A percentile compares a stretch with the other conserved stretches of the same genome.
Conservation (phyloP, 2,329 filamentous ascomycete genomes). For the Chlorencoelia australis region DNA sequence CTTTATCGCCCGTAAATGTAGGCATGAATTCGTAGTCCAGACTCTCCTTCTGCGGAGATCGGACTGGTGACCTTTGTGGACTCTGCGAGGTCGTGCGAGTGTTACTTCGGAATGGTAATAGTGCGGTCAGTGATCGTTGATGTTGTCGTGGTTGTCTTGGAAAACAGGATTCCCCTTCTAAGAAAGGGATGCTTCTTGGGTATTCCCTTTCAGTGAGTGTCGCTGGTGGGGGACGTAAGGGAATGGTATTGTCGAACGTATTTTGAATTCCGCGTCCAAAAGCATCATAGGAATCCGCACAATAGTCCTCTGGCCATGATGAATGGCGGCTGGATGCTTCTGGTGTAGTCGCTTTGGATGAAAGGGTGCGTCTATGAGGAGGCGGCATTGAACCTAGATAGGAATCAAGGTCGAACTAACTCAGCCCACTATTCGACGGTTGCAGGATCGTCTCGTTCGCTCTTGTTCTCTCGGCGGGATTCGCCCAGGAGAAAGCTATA, state of each 20-base stretch:
- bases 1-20: constrained; percentile 22
- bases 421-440: too few relatives aligned
- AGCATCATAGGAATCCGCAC: constrained; percentile 13
- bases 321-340: too few relatives aligned
- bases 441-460: constrained; percentile 11
- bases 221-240: constrained; percentile 8
- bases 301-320: constrained; percentile 22
- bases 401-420: too few relatives aligned
- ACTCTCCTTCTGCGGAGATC: constrained; percentile 11
- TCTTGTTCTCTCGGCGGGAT: constrained; percentile 10
- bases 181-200: constrained; percentile 8
- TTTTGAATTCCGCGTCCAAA: constrained; percentile 5
- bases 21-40: constrained; percentile 18
- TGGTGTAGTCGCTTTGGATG: too few relatives aligned
- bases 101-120: constrained; percentile 16
- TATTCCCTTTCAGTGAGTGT: constrained; percentile 6
- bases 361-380: too few relatives aligned
- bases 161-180: constrained; percentile 11
- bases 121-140: constrained; percentile 17
- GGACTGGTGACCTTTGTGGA: constrained; percentile 7
- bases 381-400: too few relatives aligned
- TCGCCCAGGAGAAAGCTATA: background rate
- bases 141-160: constrained; percentile 13
- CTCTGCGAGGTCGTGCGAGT: constrained; percentile 12
- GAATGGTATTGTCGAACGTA: constrained; percentile 5